Percentiles rank a stretch among this genome's conserved stretches.
These are phyloP conservation scores for Wallacemonas sp. DNA, from an alignment of 208 protist species.

Conservation along the genomic window DNA sequence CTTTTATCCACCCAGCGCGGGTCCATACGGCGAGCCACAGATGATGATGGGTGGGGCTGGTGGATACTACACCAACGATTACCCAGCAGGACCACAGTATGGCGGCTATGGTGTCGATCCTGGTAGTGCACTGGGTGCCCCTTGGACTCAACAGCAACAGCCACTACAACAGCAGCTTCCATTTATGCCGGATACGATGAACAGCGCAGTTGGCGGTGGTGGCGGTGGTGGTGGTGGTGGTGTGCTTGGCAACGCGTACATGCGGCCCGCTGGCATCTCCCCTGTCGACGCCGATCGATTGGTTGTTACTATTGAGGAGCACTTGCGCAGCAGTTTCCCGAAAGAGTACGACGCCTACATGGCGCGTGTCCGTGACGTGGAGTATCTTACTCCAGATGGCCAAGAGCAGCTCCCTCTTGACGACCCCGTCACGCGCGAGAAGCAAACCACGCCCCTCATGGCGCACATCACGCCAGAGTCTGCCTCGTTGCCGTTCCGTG, in stretches of 20 bases:
- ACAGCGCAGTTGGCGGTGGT: neutral
- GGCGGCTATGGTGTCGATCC: too few species aligned
- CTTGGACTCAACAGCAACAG: too few species aligned
- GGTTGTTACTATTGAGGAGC: slow-evolving; percentile 41
- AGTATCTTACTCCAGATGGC: neutral
- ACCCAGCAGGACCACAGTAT: too few species aligned
- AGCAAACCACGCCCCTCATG: neutral
- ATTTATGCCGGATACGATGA: too few species aligned
- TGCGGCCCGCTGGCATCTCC: slow-evolving; percentile 12
- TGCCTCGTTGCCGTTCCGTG: slow-evolving; percentile 15
- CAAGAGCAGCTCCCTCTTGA: neutral
- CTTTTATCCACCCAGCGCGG: too few species aligned
- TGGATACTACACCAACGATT: too few species aligned
- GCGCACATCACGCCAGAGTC: slow-evolving; percentile 1
- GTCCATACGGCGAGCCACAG: too few species aligned
- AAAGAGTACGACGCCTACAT: slow-evolving; percentile 13
- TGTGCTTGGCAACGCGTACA: slow-evolving; percentile 17
- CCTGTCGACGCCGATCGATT: slow-evolving; percentile 30
- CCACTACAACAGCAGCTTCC: too few species aligned
- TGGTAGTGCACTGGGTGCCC: too few species aligned
- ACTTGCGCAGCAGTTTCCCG: slow-evolving; percentile 43
- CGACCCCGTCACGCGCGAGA: neutral
- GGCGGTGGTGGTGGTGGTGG: slow-evolving; percentile 9
- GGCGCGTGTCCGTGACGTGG: slow-evolving; percentile 10
- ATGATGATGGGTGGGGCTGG: too few species aligned